Percentiles rank a stretch among this genome's conserved stretches.
Conservation (phyloP, 495 filamentous ascomycete species). For the Aspergillus cristatus region DNA sequence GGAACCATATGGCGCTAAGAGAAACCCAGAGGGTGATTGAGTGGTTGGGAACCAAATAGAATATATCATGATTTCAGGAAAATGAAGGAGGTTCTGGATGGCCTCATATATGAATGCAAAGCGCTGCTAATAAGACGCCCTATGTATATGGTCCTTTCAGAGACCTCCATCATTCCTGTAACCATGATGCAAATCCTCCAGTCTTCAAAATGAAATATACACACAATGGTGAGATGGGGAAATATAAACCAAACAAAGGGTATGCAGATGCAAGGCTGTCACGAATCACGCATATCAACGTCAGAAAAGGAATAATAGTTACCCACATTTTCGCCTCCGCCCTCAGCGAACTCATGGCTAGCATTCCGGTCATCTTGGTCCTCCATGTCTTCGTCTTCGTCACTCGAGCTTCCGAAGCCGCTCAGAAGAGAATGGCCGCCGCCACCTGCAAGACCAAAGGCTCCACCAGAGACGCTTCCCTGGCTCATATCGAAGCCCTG, state of each 20-base stretch:
- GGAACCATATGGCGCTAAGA: neutral
- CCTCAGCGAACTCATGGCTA: slow-evolving; percentile 23
- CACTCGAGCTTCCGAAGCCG: slow-evolving; percentile 92
- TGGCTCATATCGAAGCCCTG: slow-evolving; percentile 73
- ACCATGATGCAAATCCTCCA: slow-evolving; percentile 14
- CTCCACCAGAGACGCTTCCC: slow-evolving; percentile 52
- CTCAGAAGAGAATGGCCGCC: slow-evolving; percentile 73
- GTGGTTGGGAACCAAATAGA: slow-evolving; percentile 3
- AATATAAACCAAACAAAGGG: too few species aligned
- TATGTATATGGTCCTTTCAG: slow-evolving; percentile 11
- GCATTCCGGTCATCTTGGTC: slow-evolving; percentile 61
- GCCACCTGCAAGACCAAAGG: slow-evolving; percentile 50
- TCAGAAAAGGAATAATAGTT: slow-evolving; percentile 48
- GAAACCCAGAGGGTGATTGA: too few species aligned
- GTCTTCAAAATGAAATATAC: slow-evolving; percentile 6
- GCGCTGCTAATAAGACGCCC: slow-evolving; percentile 9
- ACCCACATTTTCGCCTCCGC: slow-evolving; percentile 59
- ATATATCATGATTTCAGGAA: slow-evolving; percentile 11
- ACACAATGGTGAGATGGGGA: slow-evolving; percentile 5
- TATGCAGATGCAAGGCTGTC: slow-evolving; percentile 12
- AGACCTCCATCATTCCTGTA: slow-evolving; percentile 9
- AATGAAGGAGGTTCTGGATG: slow-evolving; percentile 9
- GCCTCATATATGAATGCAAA: slow-evolving; percentile 12
- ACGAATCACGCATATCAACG: slow-evolving; percentile 44
- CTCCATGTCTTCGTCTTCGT: slow-evolving; percentile 92